These are phyloP conservation scores for Termitomyces sp. DNA, from an alignment of 768 basidiomycete species.

Conservation along the genomic window DNA sequence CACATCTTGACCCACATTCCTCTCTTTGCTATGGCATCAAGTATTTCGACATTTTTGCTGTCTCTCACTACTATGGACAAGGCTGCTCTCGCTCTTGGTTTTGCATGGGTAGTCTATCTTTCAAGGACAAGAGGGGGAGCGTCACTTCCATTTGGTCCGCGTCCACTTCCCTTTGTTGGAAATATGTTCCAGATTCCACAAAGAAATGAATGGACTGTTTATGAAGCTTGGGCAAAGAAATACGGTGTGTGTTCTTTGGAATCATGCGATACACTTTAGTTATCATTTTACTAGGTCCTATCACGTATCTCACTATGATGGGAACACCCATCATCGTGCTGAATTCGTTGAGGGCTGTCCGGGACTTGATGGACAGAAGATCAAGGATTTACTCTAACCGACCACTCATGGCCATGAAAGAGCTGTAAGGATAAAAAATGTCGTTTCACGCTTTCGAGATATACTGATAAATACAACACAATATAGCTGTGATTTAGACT, in stretches of 20 bases:
- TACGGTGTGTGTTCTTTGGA: constrained; percentile 9
- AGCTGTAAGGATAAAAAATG: constrained; percentile 9
- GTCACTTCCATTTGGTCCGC: constrained; percentile 15
- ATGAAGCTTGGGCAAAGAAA: constrained; percentile 17
- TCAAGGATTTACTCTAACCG: constrained; percentile 19
- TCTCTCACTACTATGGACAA: constrained; percentile 3
- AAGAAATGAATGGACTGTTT: constrained; percentile 18
- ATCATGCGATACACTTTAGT: background rate
- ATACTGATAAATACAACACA: background rate
- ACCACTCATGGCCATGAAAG: constrained; percentile 16
- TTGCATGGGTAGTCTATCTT: constrained; percentile 7
- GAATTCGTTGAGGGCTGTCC: constrained; percentile 14
- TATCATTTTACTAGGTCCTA: constrained; percentile 8
- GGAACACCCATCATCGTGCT: constrained; percentile 18
- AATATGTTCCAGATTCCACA: constrained; percentile 21
- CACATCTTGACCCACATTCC: background rate
- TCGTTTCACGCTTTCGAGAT: background rate
- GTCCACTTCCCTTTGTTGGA: constrained; percentile 16
- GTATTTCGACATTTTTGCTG: background rate
- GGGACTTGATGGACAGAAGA: constrained; percentile 12
- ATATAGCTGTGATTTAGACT: constrained; percentile 7
- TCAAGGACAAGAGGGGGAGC: constrained; percentile 5
- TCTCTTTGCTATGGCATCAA: background rate
- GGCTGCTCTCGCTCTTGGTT: constrained; percentile 1
- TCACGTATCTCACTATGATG: constrained; percentile 16